A percentile compares a stretch with the other conserved stretches of the same genome.
These are phyloP conservation scores for Penicillium sp. DNA, from an alignment of 2,329 filamentous ascomycete genomes.

Conservation along the genomic window DNA sequence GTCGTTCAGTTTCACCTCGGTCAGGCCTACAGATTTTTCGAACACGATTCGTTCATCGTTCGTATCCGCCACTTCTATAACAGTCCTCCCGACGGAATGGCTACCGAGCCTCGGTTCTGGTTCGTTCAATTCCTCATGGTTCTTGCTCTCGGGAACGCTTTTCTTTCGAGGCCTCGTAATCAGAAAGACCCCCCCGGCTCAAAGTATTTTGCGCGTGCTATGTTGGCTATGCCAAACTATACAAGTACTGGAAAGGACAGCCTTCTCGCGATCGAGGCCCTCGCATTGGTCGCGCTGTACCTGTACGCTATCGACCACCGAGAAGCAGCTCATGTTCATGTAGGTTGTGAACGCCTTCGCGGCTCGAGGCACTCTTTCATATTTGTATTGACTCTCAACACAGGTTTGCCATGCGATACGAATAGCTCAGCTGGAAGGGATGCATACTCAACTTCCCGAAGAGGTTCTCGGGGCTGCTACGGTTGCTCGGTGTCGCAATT, in stretches of 20 bases:
- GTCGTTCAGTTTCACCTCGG: slow-evolving; percentile 27
- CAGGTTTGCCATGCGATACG: slow-evolving; percentile 48
- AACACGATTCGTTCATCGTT: slow-evolving; percentile 16
- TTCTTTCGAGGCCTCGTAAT: slow-evolving; percentile 16
- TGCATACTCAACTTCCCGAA: slow-evolving; percentile 48
- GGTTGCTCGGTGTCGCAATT: slow-evolving; percentile 39
- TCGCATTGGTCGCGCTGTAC: slow-evolving; percentile 45
- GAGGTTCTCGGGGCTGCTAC: slow-evolving; percentile 39
- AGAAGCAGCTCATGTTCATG: slow-evolving; percentile 40
- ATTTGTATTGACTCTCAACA: neutral
- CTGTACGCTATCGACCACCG: slow-evolving; percentile 46
- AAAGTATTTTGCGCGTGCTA: slow-evolving; percentile 19
- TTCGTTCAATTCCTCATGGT: slow-evolving; percentile 20
- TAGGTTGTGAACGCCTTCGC: slow-evolving; percentile 19
- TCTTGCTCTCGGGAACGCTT: slow-evolving; percentile 18
- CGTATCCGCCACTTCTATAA: slow-evolving; percentile 15
- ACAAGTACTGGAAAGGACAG: slow-evolving; percentile 43
- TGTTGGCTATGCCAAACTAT: slow-evolving; percentile 46
- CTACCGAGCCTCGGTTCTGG: slow-evolving; percentile 8
- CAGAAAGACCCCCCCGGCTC: slow-evolving; percentile 16
- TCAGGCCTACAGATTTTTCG: slow-evolving; percentile 23
- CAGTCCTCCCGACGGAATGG: neutral
- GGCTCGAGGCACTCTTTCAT: neutral
- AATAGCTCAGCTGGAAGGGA: slow-evolving; percentile 48
- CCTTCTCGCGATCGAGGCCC: slow-evolving; percentile 43